Conservation (phyloP, 208 protist species). For the Trypanosomatidae sp. region DNA sequence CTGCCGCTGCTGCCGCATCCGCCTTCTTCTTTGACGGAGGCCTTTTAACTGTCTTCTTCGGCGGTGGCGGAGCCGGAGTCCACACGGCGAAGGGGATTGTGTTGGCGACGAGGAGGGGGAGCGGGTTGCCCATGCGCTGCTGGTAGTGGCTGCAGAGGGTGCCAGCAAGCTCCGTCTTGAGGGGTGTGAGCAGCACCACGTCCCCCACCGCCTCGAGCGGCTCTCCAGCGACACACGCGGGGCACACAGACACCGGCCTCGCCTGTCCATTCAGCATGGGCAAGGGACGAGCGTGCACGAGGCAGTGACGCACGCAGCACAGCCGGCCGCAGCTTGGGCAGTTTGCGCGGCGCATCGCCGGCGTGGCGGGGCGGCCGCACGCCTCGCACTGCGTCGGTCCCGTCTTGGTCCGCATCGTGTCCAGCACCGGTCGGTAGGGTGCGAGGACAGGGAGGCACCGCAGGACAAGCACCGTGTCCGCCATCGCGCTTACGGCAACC, state of each 20-base stretch:
- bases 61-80: slow-evolving; percentile 15
- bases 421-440: slow-evolving; percentile 42
- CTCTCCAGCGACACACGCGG: slow-evolving; percentile 46
- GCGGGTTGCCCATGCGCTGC: slow-evolving; percentile 57
- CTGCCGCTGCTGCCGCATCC: not conserved
- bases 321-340: slow-evolving; percentile 72
- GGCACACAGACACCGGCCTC: slow-evolving; percentile 39
- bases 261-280: slow-evolving; percentile 40
- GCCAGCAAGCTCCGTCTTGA: slow-evolving; percentile 72
- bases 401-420: slow-evolving; percentile 18
- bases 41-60: too few species aligned
- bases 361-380: slow-evolving; percentile 24
- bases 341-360: slow-evolving; percentile 53
- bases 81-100: slow-evolving; percentile 19
- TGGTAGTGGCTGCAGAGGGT: slow-evolving; percentile 53
- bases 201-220: slow-evolving; percentile 72
- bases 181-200: slow-evolving; percentile 53
- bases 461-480: slow-evolving; percentile 65
- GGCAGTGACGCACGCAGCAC: slow-evolving; percentile 58
- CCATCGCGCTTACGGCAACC: slow-evolving; percentile 56
- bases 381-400: slow-evolving; percentile 27
- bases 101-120: slow-evolving; percentile 39
- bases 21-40: too few species aligned
- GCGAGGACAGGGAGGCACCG: slow-evolving; percentile 54
- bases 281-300: slow-evolving; percentile 49